Percentiles rank a stretch among this genome's conserved stretches.
These are phyloP conservation scores for Daedalea quercina DNA, from an alignment of 768 basidiomycete genomes.

Conservation along the genomic window DNA sequence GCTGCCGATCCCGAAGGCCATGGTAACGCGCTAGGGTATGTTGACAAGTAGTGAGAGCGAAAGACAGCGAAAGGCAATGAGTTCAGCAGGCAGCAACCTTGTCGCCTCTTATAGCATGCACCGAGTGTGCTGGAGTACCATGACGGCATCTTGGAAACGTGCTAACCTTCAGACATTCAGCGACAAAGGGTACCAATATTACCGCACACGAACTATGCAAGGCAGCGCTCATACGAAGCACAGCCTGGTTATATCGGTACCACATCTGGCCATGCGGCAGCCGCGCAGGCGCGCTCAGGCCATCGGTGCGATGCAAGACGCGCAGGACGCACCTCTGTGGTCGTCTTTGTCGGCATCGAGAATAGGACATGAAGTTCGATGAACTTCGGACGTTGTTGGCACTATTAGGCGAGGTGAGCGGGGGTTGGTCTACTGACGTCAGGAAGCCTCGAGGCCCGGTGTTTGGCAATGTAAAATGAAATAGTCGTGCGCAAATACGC, in stretches of 20 bases:
- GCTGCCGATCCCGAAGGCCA: constrained; percentile 2
- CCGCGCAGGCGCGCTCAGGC: background rate
- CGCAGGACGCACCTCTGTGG: background rate
- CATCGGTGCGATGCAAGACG: background rate
- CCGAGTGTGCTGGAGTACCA: background rate
- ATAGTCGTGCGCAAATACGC: background rate
- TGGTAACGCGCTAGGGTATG: background rate
- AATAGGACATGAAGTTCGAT: background rate
- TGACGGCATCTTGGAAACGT: background rate
- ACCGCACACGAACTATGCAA: background rate
- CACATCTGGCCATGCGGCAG: background rate
- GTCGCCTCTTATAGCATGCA: background rate
- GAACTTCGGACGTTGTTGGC: background rate
- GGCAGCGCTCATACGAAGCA: background rate
- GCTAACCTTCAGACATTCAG: background rate
- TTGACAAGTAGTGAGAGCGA: background rate
- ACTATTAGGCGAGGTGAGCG: background rate
- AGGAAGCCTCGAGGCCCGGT: background rate
- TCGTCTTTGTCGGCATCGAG: background rate
- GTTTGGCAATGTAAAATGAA: background rate
- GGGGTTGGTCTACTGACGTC: background rate
- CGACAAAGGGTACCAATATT: background rate
- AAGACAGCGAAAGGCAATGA: background rate
- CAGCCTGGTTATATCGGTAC: background rate
- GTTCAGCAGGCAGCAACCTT: background rate